These are phyloP conservation scores for Monascus ruber DNA, from an alignment of 2,329 filamentous ascomycete genomes.

Conservation along the genomic window DNA sequence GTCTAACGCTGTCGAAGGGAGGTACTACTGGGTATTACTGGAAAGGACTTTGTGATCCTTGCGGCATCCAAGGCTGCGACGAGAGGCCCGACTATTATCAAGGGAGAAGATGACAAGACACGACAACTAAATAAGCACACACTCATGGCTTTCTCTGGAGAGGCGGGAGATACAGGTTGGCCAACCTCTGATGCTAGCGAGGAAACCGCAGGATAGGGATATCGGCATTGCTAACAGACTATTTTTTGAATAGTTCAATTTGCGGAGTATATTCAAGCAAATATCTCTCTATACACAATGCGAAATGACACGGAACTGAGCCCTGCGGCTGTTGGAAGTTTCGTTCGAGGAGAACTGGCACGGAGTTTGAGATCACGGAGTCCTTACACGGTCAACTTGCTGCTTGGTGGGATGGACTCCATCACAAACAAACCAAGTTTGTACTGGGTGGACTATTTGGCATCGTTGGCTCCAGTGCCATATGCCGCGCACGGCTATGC, in stretches of 20 bases:
- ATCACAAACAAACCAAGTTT: conserved; percentile 83
- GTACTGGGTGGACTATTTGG: conserved; percentile 97
- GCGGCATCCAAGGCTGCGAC: conserved; percentile 96
- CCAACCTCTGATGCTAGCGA: conserved; percentile 3
- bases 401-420: conserved; percentile 86
- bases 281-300: conserved; percentile 97
- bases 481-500: conserved; percentile 98
- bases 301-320: conserved; percentile 89
- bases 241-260: conserved; percentile 64
- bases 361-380: conserved; percentile 80
- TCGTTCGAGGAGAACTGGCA: conserved; percentile 88
- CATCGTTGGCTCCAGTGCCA: conserved; percentile 72
- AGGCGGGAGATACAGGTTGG: conserved; percentile 87
- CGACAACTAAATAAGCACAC: conserved; percentile 85
- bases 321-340: conserved; percentile 78
- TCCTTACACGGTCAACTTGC: conserved; percentile 92
- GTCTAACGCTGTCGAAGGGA: conserved; percentile 53
- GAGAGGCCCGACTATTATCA: conserved; percentile 92
- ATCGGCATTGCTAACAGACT: conserved; percentile 6
- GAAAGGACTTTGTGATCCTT: conserved; percentile 98
- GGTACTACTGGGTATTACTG: conserved; percentile 93
- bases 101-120: conserved; percentile 94
- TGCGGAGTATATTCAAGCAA: conserved; percentile 97
- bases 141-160: conserved; percentile 87
- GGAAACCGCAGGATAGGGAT: not conserved